Base-by-base conservation (phyloP, 352 stramenopile genomes). In the Plasmopara viticola region DNA sequence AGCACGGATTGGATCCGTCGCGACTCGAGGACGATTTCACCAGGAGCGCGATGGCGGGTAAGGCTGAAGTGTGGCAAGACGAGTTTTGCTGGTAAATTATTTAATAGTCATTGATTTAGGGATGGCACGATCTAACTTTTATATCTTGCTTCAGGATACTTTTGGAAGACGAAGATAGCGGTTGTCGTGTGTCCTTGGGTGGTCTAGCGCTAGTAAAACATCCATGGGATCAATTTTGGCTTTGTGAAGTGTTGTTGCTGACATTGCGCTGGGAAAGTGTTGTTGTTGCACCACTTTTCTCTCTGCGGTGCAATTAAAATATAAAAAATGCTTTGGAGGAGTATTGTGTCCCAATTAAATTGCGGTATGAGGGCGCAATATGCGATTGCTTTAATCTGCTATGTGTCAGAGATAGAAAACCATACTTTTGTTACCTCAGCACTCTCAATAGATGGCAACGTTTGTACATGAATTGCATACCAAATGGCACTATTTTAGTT, bases 171-270 rank as follows among this genome's bases (percentile, higher is more conserved):
- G 55, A 66, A 41, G 58, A 50, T 5, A 48, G 58, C 33, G 65
- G 66, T 4, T 81, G 70, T 49, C 50, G 51, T 44, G 58, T 74
- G 53, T 74, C 66, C 1, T 78, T 72, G 40, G 68, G 65, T 15
- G 70, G 70, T 1, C 35, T 55, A 6, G 55, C 72, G 41, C 49
- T 61, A 41, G 61, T 64, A 6, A 56, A 66, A 35, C 66, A 78
- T 18, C 65, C 68, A 25, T 66, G 58, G 57, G 63, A 66, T 31
- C 34, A 69, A 17, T 81, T 78, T 59, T 81, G 70, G 70, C 58
- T 72, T 30, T 75, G 66, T n/a, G 65, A 81, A 53, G 68, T 81
- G 40, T 52, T 81, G 56, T 50, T 78, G 20, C 40, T 81, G 31
- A 60, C 64, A 6, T 53, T 81, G 40, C 70, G 68, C 13, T 78